Base-by-base conservation (phyloP, 1,284 basidiomycete genomes). In the Cryptococcus deneoformans region DNA sequence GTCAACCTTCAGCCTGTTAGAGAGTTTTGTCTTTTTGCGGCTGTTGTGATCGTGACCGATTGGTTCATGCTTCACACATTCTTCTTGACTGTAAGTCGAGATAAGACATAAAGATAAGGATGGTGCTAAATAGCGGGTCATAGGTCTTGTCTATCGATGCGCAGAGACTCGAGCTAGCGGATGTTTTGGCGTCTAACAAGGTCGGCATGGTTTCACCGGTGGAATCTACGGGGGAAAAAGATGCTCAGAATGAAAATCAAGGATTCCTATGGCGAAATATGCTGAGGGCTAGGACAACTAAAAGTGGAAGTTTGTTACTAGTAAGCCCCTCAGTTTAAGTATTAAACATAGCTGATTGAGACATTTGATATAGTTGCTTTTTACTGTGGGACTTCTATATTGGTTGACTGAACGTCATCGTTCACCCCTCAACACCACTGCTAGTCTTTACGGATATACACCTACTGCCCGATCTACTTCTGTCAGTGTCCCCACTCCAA, bases 21-120 rank as follows among this genome's bases (percentile, higher is more conserved):
- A 51, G 92, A 98, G 71, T 96, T 97, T 71, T 96, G 93, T 77
- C 82, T 87, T 5, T 97, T 98, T 73, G 92, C 92, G 0, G 88
- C 93, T 46, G 92, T 96, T 38, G 91, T 96, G 6, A 83, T 98
- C 40, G 87, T 97, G 40, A 92, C 92, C 35, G 94, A 98, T 75
- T 98, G 92, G 89, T 96, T 77, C 68, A 79, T 83, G 76, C 74
- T 82, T 57, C 78, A 82, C 68, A 82, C 81, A 2, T 82, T 83
- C 68, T 83, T 82, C 71, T 71, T 82, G 52, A 82, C 82, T 7
- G 79, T 73, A 49, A 59, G 73, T 66, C 24, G 2, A 24, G n/a
- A 29, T 29, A 29, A 8, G 16, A n/a, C 24, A 3, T 12, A 42
- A 14, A 6, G 38, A 24, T 7, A 10, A 11, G 11, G 16, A 12